A percentile compares a stretch with the other conserved stretches of the same genome.
phyloP scores from a whole-genome alignment of 768 basidiomycete species.

The Sporobolomyces phaffii region DNA sequence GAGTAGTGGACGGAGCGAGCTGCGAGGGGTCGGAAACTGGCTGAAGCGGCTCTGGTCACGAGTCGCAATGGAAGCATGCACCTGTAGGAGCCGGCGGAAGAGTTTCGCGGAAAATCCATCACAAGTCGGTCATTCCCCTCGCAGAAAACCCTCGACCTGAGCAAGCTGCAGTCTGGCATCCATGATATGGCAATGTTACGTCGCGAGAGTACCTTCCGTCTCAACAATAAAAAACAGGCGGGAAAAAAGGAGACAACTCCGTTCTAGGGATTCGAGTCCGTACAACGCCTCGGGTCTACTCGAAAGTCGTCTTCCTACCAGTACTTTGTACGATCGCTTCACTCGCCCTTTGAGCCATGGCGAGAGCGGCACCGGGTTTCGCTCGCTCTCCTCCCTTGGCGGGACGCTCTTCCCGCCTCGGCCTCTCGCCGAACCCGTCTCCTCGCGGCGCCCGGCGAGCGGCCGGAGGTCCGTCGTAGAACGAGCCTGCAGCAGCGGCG shows the following conservation, averaged over 20 bases:
- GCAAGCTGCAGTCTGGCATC: too few relatives aligned
- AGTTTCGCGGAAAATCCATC: neutral
- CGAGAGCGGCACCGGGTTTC: constrained; percentile 50
- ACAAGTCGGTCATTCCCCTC: neutral
- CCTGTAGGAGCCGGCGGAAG: neutral
- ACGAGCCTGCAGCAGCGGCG: neutral
- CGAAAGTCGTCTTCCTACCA: constrained; percentile 50
- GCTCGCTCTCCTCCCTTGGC: constrained; percentile 42
- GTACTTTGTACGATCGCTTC: constrained; percentile 48
- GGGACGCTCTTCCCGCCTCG: constrained; percentile 32
- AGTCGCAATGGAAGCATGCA: constrained; percentile 14
- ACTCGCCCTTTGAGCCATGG: constrained; percentile 49
- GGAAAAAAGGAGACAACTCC: too few relatives aligned
- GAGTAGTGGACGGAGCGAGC: neutral
- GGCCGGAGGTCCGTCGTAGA: constrained; percentile 1
- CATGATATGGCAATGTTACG: too few relatives aligned
- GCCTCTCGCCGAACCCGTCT: constrained; percentile 13
- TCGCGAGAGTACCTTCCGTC: too few relatives aligned
- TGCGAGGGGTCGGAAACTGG: neutral
- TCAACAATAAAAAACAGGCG: neutral
- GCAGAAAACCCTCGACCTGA: too few relatives aligned
- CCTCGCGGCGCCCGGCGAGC: constrained; percentile 19
- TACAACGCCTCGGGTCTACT: constrained; percentile 35
- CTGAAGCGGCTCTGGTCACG: neutral
- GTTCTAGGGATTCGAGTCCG: too few relatives aligned